Base-by-base conservation (phyloP, 805 yeast genomes). In the Pichia manshurica region DNA sequence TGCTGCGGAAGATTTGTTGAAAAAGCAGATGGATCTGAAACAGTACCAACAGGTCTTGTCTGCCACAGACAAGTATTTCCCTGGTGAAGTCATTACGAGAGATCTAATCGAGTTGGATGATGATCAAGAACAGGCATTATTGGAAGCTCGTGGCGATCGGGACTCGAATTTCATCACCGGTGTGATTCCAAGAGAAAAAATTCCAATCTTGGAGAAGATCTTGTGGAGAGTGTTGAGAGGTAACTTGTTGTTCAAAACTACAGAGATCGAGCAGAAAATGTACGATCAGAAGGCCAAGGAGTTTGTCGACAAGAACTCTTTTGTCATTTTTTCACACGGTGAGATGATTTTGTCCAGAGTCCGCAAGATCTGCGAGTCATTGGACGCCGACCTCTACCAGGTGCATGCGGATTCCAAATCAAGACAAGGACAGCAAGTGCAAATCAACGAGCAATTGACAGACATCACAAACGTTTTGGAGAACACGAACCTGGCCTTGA, bases 161-260 rank as follows among this genome's bases (percentile, higher is more conserved):
- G 67, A 67, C 53, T 69, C 72, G 25, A 72, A 68, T 47, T 80
- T 82, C 53, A 78, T 86, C 43, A 79, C 93, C 8, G 99, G 98
- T 45, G 90, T 91, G 13, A 82, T 93, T 40, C 75, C 81, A 39
- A 76, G 93, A 57, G 78, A 72, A 10, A 85, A 84, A 59, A 73
- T 88, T 23, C 78, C 75, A 15, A 72, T 83, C 2, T 71, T 93
- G 53, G 89, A 89, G 62, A 85, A 81, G 58, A 87, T 93, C 48
- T 69, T 89, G 42, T 93, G 96, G 96, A 78, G 99, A 68, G 81
- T 88, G 17, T 75, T 91, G 53, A 81, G 99, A 64, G 99, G 99
- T 60, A 93, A 93, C 64, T 71, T 95, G 54, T 87, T 77, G 59
- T 78, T 90, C 64, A 82, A 82, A 55, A 77, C 84, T 53, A 75